phyloP scores from a whole-genome alignment of 345 rosid genomes.

The Tarenaya hassleriana region DNA sequence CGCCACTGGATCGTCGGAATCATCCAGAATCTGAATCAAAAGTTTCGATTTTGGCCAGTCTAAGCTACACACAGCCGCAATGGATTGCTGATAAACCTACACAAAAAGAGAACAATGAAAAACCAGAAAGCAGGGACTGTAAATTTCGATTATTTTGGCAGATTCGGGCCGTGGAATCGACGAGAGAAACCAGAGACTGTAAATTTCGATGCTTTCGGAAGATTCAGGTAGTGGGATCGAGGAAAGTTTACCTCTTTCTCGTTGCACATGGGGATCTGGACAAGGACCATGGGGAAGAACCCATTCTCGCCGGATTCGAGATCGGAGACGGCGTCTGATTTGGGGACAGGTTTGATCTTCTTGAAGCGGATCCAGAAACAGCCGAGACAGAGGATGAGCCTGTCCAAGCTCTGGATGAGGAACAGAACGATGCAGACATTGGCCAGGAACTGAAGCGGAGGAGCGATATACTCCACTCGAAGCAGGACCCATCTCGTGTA shows the following conservation, averaged over 20 bases:
- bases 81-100: constrained; percentile 94
- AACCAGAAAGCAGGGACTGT: not conserved
- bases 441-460: constrained; percentile 83
- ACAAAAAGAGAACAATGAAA: not conserved
- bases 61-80: constrained; percentile 79
- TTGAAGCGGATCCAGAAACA: constrained; percentile 87
- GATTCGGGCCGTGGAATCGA: not conserved
- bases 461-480: constrained; percentile 83
- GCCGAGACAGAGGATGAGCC: constrained; percentile 78
- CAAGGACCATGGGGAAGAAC: constrained; percentile 80
- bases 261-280: constrained; percentile 97
- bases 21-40: constrained; percentile 78
- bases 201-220: too few relatives aligned
- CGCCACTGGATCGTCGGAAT: constrained; percentile 74
- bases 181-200: too few relatives aligned
- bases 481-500: constrained; percentile 76
- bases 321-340: constrained; percentile 39
- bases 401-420: constrained; percentile 79
- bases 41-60: constrained; percentile 89
- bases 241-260: constrained; percentile 63
- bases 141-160: not conserved
- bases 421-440: constrained; percentile 76
- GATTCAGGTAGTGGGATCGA: not conserved
- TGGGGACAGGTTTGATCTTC: constrained; percentile 66
- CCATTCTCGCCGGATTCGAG: constrained; percentile 67